A percentile compares a stretch with the other conserved stretches of the same genome.
These are phyloP conservation scores for Aspergillus texensis DNA, from an alignment of 2,329 filamentous ascomycete genomes.

Conservation along the genomic window DNA sequence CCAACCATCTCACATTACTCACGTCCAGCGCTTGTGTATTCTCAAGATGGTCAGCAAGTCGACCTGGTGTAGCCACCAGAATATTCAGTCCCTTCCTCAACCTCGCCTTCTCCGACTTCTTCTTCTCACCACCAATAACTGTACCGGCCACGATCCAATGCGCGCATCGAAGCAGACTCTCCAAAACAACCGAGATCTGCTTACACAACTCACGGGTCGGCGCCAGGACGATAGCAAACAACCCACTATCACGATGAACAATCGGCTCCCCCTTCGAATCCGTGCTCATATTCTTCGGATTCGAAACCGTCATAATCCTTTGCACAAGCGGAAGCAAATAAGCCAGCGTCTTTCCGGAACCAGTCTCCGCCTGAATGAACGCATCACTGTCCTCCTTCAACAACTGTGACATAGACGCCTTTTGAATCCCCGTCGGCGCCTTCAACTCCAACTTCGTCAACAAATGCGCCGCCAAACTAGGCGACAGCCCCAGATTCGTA, in stretches of 20 bases:
- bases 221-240: constrained; percentile 92
- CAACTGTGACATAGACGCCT: constrained; percentile 80
- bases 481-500: constrained; percentile 79
- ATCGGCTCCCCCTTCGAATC: constrained; percentile 48
- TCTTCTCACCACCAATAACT: constrained; percentile 72
- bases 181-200: constrained; percentile 86
- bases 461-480: constrained; percentile 78
- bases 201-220: constrained; percentile 93
- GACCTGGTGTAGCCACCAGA: constrained; percentile 88
- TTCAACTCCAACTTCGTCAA: constrained; percentile 84
- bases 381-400: constrained; percentile 82
- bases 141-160: constrained; percentile 94
- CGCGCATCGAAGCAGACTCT: constrained; percentile 81
- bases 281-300: constrained; percentile 29
- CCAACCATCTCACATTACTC: constrained; percentile 86
- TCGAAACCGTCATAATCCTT: constrained; percentile 75
- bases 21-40: constrained; percentile 89
- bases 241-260: constrained; percentile 80
- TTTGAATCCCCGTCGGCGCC: constrained; percentile 92
- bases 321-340: constrained; percentile 93
- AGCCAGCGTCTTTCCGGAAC: constrained; percentile 96
- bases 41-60: constrained; percentile 86
- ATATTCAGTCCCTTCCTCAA: constrained; percentile 95
- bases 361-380: constrained; percentile 95
- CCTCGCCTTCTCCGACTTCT: constrained; percentile 86